These are phyloP conservation scores for Microstegium vimineum DNA, from an alignment of 176 grass and related monocot species.

Conservation along the genomic window DNA sequence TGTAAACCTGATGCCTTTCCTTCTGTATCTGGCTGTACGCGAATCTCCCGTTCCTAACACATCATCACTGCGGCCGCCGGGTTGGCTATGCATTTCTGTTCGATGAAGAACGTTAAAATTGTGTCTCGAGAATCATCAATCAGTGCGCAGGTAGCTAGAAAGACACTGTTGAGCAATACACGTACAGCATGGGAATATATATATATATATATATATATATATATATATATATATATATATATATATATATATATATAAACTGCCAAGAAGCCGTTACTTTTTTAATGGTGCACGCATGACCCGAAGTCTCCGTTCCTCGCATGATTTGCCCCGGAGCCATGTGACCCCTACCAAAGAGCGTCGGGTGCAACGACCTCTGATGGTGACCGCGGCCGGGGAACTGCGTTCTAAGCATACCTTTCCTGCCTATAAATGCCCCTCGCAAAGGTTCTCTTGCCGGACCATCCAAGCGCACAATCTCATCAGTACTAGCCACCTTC, in stretches of 20 bases:
- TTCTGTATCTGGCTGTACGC: slow-evolving; percentile 1
- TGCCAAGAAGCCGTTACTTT: neutral
- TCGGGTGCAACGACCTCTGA: slow-evolving; percentile 46
- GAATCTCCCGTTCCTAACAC: neutral
- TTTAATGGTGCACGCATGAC: slow-evolving; percentile 15
- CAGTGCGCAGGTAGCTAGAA: neutral
- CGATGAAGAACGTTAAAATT: neutral
- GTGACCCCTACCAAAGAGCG: slow-evolving; percentile 40
- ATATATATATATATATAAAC: no score
- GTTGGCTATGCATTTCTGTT: neutral
- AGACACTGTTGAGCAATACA: neutral
- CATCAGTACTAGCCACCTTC: neutral
- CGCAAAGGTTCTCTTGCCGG: neutral
- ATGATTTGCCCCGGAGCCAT: slow-evolving; percentile 45
- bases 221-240: no score
- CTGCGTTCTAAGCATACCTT: neutral
- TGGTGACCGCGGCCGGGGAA: slow-evolving; percentile 13
- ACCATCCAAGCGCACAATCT: slow-evolving; percentile 13
- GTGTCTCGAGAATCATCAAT: neutral
- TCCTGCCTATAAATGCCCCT: slow-evolving; percentile 35
- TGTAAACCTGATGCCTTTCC: neutral
- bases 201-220: no score
- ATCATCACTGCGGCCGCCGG: neutral
- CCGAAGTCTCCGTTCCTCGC: slow-evolving; percentile 4
- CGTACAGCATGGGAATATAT: neutral